phyloP scores from a whole-genome alignment of 495 filamentous ascomycete genomes.

The Neurospora discreta region DNA sequence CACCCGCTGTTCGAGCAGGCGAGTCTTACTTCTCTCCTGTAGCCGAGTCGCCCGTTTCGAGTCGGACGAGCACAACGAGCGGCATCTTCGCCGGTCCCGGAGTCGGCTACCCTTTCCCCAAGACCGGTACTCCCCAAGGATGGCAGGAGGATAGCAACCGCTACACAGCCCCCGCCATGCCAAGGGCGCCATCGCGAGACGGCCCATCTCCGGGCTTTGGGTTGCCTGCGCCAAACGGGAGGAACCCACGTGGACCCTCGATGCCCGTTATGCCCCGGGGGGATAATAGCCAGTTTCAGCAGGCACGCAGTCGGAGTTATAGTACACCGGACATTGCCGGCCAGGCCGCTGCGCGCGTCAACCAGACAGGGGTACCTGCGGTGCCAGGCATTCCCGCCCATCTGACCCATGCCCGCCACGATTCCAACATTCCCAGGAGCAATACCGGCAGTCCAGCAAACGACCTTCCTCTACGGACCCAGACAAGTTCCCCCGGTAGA shows the following conservation, averaged over 20 bases:
- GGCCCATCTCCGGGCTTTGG: slow-evolving; percentile 29
- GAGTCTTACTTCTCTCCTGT: slow-evolving; percentile 90
- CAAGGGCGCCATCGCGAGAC: slow-evolving; percentile 67
- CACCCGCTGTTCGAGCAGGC: slow-evolving; percentile 37
- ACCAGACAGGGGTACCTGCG: slow-evolving; percentile 32
- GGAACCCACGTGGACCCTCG: slow-evolving; percentile 65
- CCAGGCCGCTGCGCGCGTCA: slow-evolving; percentile 25
- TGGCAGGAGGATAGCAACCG: slow-evolving; percentile 62
- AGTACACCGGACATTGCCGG: slow-evolving; percentile 53
- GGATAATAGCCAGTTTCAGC: slow-evolving; percentile 40
- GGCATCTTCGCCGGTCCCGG: slow-evolving; percentile 48
- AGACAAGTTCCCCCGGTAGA: slow-evolving; percentile 39
- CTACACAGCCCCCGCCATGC: slow-evolving; percentile 79
- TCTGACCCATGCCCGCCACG: slow-evolving; percentile 36
- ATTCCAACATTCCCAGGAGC: slow-evolving; percentile 42
- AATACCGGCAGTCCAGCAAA: slow-evolving; percentile 42
- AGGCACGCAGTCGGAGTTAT: slow-evolving; percentile 48
- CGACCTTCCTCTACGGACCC: slow-evolving; percentile 38
- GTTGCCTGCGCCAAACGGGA: too few species aligned
- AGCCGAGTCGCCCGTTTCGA: slow-evolving; percentile 71
- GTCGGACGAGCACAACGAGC: slow-evolving; percentile 57
- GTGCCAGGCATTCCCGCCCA: slow-evolving; percentile 48
- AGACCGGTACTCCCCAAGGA: slow-evolving; percentile 53
- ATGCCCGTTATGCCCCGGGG: slow-evolving; percentile 62
- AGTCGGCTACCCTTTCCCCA: slow-evolving; percentile 61